Evolutionary conservation across 208 protist species (phyloP).

Genomic region (Acanthamoeba triangularis): DNA sequence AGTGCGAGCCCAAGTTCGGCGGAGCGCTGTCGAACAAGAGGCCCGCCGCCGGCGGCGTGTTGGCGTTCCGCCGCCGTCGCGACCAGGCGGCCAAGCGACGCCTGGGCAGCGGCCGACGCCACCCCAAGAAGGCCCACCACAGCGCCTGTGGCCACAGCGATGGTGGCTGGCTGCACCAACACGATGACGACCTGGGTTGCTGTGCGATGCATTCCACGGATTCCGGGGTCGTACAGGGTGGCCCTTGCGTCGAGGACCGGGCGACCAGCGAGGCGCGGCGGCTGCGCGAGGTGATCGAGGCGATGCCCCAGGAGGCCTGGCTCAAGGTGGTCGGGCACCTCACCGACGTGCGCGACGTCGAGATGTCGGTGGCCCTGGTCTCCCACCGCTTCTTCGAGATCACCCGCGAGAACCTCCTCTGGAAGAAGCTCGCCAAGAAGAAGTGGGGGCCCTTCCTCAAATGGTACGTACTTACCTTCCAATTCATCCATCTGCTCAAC

Average conservation of each 20-base stretch:
- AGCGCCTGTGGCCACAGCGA: background rate
- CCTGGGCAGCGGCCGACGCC: background rate
- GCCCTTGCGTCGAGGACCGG: background rate
- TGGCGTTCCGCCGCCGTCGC: background rate
- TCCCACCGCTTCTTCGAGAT: conserved; percentile 21
- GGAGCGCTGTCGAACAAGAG: background rate
- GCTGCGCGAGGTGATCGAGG: background rate
- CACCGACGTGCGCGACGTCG: conserved; percentile 1
- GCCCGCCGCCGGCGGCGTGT: background rate
- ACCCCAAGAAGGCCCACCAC: background rate
- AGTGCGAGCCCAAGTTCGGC: background rate
- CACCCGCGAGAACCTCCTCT: conserved; percentile 63
- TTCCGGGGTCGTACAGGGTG: background rate
- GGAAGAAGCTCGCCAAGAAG: conserved; percentile 55
- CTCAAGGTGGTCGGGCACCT: conserved; percentile 39
- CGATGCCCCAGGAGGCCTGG: conserved; percentile 52
- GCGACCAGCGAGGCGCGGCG: background rate
- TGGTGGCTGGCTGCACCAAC: background rate
- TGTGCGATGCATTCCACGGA: background rate
- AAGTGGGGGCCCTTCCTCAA: conserved; percentile 51
- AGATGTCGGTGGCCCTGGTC: background rate
- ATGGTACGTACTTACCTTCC: background rate
- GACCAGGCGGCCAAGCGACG: background rate
- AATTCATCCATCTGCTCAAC: background rate
- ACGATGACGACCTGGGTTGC: background rate